Conservation (phyloP, 2,329 filamentous ascomycete genomes). For the Gnomoniopsis sp. region DNA sequence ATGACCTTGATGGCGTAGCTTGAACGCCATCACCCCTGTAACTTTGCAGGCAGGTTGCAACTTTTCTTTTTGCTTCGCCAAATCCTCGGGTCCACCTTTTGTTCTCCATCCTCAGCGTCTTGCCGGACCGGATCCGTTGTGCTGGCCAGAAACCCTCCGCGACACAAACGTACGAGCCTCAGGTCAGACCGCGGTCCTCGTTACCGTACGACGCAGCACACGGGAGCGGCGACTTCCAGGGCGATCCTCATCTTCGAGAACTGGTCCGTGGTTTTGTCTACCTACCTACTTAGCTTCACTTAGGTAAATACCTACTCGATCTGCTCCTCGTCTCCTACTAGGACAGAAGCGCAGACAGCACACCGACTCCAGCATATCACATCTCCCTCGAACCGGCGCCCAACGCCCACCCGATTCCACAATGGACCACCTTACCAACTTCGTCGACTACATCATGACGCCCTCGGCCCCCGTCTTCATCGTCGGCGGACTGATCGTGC, state of each 20-base stretch:
- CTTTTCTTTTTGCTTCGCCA: background rate
- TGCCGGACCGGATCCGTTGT: slow-evolving; percentile 1
- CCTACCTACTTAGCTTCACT: background rate
- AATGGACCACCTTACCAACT: slow-evolving; percentile 36
- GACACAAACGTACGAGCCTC: slow-evolving; percentile 9
- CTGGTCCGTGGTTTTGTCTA: background rate
- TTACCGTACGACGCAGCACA: slow-evolving; percentile 4
- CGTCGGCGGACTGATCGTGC: slow-evolving; percentile 65
- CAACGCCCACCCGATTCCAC: slow-evolving; percentile 2
- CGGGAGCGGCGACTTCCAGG: slow-evolving; percentile 12
- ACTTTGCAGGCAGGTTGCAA: background rate
- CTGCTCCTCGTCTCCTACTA: background rate
- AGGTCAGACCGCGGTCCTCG: background rate
- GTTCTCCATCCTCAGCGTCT: slow-evolving; percentile 3
- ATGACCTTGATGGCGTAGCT: background rate
- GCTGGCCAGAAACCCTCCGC: slow-evolving; percentile 2
- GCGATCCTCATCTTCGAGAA: background rate
- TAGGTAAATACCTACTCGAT: background rate
- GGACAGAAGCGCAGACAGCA: background rate
- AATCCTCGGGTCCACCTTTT: background rate
- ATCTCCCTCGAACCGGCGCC: background rate
- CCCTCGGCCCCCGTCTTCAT: slow-evolving; percentile 62
- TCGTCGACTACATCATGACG: slow-evolving; percentile 53
- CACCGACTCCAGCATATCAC: background rate
- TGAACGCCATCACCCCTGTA: background rate